Evolutionary conservation across 1,139 yeast species (phyloP).

Genomic region (Yamadazyma taylorii): DNA sequence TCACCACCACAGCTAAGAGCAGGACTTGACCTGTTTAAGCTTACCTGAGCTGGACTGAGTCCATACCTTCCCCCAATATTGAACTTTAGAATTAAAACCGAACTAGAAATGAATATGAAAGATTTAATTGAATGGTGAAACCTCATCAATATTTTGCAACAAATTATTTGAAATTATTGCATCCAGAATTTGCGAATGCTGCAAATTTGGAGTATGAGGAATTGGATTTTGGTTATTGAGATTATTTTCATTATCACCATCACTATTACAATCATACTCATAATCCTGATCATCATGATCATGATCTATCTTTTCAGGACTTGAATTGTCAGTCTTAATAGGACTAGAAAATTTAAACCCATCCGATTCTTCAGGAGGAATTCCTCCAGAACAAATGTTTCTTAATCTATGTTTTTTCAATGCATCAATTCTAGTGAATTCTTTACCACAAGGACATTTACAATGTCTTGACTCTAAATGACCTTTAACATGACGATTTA

Average conservation of each 20-base stretch:
- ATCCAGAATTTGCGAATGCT: background rate
- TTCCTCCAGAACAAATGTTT: constrained; percentile 75
- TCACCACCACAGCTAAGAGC: too few relatives aligned
- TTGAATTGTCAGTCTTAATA: background rate
- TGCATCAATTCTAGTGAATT: constrained; percentile 88
- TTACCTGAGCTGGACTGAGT: too few relatives aligned
- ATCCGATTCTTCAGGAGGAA: constrained; percentile 13
- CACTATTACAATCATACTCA: constrained; percentile 3
- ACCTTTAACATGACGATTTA: constrained; percentile 85
- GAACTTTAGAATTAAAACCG: too few relatives aligned
- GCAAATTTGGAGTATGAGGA: background rate
- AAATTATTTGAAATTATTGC: constrained; percentile 6
- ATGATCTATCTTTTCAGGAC: background rate
- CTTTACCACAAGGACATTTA: constrained; percentile 88
- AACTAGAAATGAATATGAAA: background rate
- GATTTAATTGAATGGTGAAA: constrained; percentile 4
- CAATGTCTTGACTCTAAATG: constrained; percentile 74
- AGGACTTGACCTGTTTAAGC: too few relatives aligned
- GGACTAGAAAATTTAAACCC: constrained; percentile 3
- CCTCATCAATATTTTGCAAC: constrained; percentile 7
- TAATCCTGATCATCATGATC: constrained; percentile 3
- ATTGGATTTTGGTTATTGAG: too few relatives aligned
- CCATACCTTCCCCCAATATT: background rate
- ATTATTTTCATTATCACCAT: constrained; percentile 7
- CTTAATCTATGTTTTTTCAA: constrained; percentile 77